Evolutionary conservation across 2,329 filamentous ascomycete species (phyloP).

Genomic region (Cladosporium sp.): DNA sequence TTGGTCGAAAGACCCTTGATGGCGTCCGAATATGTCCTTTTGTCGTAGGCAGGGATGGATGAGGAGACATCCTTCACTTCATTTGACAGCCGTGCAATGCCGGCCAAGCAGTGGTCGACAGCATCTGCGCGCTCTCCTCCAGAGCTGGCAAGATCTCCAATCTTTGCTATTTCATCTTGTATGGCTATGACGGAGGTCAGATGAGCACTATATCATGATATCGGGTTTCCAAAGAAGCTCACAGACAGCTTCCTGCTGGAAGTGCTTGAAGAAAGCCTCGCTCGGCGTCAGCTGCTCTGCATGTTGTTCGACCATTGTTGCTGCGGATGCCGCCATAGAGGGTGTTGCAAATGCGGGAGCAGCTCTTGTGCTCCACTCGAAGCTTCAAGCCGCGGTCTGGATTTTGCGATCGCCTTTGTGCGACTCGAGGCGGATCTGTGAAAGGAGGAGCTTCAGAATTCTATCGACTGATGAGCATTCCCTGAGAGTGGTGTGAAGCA

Average conservation of each 20-base stretch:
- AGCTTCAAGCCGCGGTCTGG: not conserved
- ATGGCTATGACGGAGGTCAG: slow-evolving; percentile 59
- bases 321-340: slow-evolving; percentile 12
- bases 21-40: slow-evolving; percentile 79
- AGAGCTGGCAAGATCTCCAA: slow-evolving; percentile 63
- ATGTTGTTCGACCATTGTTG: slow-evolving; percentile 15
- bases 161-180: slow-evolving; percentile 71
- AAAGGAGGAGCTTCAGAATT: not conserved
- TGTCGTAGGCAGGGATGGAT: slow-evolving; percentile 85
- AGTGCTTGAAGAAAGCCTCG: slow-evolving; percentile 82
- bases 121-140: slow-evolving; percentile 79
- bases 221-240: slow-evolving; percentile 26
- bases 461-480: not conserved
- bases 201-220: slow-evolving; percentile 12
- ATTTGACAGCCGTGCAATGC: slow-evolving; percentile 77
- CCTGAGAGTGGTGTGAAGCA: not conserved
- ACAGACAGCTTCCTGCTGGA: slow-evolving; percentile 75
- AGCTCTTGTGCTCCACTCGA: slow-evolving; percentile 14
- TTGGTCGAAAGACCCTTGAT: slow-evolving; percentile 81
- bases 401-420: slow-evolving; percentile 12
- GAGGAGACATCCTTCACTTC: slow-evolving; percentile 82
- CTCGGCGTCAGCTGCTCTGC: slow-evolving; percentile 52
- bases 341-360: slow-evolving; percentile 13
- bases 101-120: slow-evolving; percentile 75
- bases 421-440: slow-evolving; percentile 1